These are phyloP conservation scores for Lipomyces yamadae DNA, from an alignment of 805 yeast species.

Conservation along the genomic window DNA sequence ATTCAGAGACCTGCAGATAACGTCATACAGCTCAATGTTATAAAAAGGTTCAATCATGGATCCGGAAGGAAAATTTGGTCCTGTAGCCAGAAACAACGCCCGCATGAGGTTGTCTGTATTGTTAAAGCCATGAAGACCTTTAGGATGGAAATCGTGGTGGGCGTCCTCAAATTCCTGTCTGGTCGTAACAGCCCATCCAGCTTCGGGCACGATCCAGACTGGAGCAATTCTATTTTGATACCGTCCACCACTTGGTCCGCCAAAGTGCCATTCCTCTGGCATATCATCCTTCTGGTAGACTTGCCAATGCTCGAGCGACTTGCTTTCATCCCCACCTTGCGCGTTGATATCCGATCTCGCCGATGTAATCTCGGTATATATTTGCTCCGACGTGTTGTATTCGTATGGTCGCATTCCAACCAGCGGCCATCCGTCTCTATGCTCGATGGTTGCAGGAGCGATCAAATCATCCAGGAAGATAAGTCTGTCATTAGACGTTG, in stretches of 20 bases:
- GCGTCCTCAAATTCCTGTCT: slow-evolving; percentile 58
- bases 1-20: slow-evolving; percentile 68
- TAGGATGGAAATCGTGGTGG: slow-evolving; percentile 58
- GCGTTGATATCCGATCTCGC: slow-evolving; percentile 45
- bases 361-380: slow-evolving; percentile 52
- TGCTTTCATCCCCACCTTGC: slow-evolving; percentile 41
- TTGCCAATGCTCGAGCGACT: slow-evolving; percentile 45
- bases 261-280: slow-evolving; percentile 60
- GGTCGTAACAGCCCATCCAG: slow-evolving; percentile 78
- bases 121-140: slow-evolving; percentile 86
- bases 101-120: slow-evolving; percentile 80
- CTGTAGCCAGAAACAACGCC: slow-evolving; percentile 76
- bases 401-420: slow-evolving; percentile 69
- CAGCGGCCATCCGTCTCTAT: slow-evolving; percentile 85
- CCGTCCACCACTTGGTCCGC: slow-evolving; percentile 48
- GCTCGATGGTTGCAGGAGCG: slow-evolving; percentile 58
- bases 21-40: slow-evolving; percentile 74
- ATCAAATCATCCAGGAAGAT: slow-evolving; percentile 75
- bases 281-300: slow-evolving; percentile 62
- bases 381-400: slow-evolving; percentile 50
- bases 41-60: slow-evolving; percentile 63
- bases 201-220: slow-evolving; percentile 79
- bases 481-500: slow-evolving; percentile 72
- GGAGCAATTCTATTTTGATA: slow-evolving; percentile 76
- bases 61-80: slow-evolving; percentile 69